phyloP scores from a whole-genome alignment of 2,329 filamentous ascomycete genomes.

The Colletotrichum spinosum region DNA sequence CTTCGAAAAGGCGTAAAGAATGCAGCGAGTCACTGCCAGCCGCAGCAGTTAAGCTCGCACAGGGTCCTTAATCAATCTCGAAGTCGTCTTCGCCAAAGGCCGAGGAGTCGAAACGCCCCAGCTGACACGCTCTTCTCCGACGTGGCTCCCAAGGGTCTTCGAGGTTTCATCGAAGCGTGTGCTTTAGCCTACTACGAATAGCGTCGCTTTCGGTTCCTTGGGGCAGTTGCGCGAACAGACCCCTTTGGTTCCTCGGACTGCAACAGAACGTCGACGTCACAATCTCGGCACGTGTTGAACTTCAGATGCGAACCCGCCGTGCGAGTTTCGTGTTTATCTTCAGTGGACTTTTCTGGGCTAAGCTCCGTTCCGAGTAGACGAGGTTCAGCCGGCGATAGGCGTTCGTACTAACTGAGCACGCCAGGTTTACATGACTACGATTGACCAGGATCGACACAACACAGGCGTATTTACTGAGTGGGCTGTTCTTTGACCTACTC shows the following conservation, averaged over 20 bases:
- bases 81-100: too few species aligned
- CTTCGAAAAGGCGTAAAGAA: too few species aligned
- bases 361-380: not conserved
- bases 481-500: too few species aligned
- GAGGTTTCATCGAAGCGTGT: conserved; percentile 19
- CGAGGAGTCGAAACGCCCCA: too few species aligned
- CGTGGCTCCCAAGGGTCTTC: not conserved
- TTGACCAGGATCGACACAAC: too few species aligned
- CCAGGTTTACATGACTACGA: too few species aligned
- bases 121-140: too few species aligned
- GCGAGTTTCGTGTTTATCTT: conserved; percentile 9
- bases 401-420: not conserved
- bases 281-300: conserved; percentile 29
- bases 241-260: conserved; percentile 16
- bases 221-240: conserved; percentile 20
- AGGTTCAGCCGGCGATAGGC: not conserved
- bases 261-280: conserved; percentile 14
- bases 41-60: too few species aligned
- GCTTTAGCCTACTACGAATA: conserved; percentile 9
- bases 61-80: too few species aligned
- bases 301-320: conserved; percentile 24
- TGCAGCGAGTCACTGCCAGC: too few species aligned
- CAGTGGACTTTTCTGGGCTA: not conserved
- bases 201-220: not conserved
- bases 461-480: too few species aligned